Conservation (phyloP, 1,284 basidiomycete species). For the Ganoderma leucocontextum region DNA sequence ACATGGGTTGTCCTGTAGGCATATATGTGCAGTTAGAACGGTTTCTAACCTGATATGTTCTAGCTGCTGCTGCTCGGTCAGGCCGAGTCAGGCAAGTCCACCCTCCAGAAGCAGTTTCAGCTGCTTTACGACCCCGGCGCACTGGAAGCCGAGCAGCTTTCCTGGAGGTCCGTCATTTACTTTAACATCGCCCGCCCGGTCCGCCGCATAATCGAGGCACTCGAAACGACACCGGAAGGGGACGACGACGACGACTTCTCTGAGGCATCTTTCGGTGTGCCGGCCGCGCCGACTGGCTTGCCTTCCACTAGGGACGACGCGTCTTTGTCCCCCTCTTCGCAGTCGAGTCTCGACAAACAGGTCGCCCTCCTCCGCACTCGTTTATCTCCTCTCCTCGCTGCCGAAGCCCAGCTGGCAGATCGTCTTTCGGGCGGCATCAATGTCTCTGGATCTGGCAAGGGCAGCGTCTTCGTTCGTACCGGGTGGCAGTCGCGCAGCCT, state of each 20-base stretch:
- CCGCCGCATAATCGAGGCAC: constrained; percentile 74
- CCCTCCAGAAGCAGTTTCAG: constrained; percentile 86
- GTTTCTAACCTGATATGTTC: constrained; percentile 17
- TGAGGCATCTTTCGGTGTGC: constrained; percentile 16
- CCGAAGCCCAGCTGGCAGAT: constrained; percentile 71
- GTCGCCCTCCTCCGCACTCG: constrained; percentile 60
- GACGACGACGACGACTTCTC: constrained; percentile 46
- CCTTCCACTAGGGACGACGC: constrained; percentile 25
- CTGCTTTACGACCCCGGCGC: constrained; percentile 83
- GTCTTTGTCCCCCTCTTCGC: constrained; percentile 36
- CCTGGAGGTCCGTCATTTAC: constrained; percentile 85
- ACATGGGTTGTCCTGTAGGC: background rate
- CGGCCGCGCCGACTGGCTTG: constrained; percentile 14
- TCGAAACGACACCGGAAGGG: constrained; percentile 72
- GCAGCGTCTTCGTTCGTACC: constrained; percentile 76
- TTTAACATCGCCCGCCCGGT: constrained; percentile 83
- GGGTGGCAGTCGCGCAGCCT: constrained; percentile 79
- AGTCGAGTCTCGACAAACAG: constrained; percentile 45
- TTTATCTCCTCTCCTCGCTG: constrained; percentile 65
- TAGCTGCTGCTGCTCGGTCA: constrained; percentile 82
- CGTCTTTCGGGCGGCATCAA: constrained; percentile 75
- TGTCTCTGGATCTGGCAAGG: constrained; percentile 75
- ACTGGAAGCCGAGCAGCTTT: constrained; percentile 78
- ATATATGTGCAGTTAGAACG: constrained; percentile 2
- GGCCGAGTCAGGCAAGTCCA: constrained; percentile 80